Evolutionary conservation across 2,329 filamentous ascomycete genomes (phyloP).

Genomic region (Thelonectria discophora): DNA sequence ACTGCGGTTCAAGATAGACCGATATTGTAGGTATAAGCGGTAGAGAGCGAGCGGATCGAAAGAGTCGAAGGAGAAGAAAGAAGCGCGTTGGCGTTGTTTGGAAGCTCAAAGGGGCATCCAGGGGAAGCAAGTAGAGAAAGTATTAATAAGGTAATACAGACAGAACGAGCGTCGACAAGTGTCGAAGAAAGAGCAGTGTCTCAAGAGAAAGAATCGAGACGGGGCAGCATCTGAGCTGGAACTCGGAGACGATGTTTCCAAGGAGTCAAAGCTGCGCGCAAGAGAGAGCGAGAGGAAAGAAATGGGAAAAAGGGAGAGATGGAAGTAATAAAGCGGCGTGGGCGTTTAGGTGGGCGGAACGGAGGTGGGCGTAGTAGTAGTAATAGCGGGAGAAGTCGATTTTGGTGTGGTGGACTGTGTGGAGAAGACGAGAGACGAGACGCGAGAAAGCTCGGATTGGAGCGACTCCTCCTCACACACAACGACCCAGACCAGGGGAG

Average conservation of each 20-base stretch:
- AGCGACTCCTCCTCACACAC: constrained; percentile 28
- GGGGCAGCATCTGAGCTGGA: constrained; percentile 44
- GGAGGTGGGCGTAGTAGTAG: constrained; percentile 34
- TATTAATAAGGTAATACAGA: constrained; percentile 45
- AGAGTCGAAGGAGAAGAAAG: constrained; percentile 38
- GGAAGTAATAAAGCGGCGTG: constrained; percentile 29
- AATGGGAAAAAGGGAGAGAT: constrained; percentile 30
- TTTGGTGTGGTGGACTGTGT: constrained; percentile 32
- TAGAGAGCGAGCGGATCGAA: constrained; percentile 42
- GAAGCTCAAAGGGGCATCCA: constrained; percentile 30
- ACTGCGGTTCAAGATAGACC: constrained; percentile 27
- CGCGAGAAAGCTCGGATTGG: constrained; percentile 35
- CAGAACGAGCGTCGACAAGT: constrained; percentile 46
- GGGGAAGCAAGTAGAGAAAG: constrained; percentile 41
- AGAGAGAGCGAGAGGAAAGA: constrained; percentile 35
- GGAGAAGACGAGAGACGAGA: constrained; percentile 35
- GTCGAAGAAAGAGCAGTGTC: constrained; percentile 39
- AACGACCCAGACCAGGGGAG: constrained; percentile 32
- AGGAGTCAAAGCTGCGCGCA: constrained; percentile 35
- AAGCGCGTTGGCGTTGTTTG: constrained; percentile 35
- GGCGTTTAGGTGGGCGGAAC: constrained; percentile 34
- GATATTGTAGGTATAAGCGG: constrained; percentile 27
- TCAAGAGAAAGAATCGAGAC: constrained; percentile 42
- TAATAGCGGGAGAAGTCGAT: constrained; percentile 1
- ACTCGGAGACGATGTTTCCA: constrained; percentile 39